Base-by-base conservation (phyloP, 805 yeast species). In the Candida coquimbonensis region DNA sequence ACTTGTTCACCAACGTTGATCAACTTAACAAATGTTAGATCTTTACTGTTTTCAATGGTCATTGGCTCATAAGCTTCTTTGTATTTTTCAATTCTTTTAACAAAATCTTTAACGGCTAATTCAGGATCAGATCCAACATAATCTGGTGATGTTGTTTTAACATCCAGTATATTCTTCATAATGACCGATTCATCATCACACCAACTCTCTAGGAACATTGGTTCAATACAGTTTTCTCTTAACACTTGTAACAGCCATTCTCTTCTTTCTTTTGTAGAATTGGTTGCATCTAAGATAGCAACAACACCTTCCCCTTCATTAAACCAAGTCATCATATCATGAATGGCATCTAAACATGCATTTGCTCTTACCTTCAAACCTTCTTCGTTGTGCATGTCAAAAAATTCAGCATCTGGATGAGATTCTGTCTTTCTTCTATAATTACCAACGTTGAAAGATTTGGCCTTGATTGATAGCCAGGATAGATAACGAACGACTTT, bases 251-350 rank as follows among this genome's bases (percentile, higher is more conserved):
- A 68, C 43, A 91, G 76, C 70, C 75, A 69, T 25, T 71, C 70
- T 54, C 99, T 74, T 56, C 95, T 76, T 39, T 73, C 78, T 48
- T 74, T 69, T 5, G 96, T 89, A 34, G 89, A 82, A 64, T 91
- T 90, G 2, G 96, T 88, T 25, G 96, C 97, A 65, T 93, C 99
- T 47, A 91, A 71, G 7, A 93, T 87, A 0, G 96, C 98, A 38
- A 93, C 98, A 25, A 83, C 84, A 14, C 96, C 96, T 48, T 79
- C 73, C 44, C 84, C 87, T 16, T 81, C 78, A 33, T 74, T 70
- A 61, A 87, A 87, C 98, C 98, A 93, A 39, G 75, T 66, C 75
- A 89, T 74, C 83, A 91, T 84, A 56, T 88, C 96, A 6, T 68
- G 56, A 39, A 87, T 73, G 3, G 97, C 96, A 37, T 66, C 66